Conservation (phyloP, 2,329 filamentous ascomycete genomes). For the Gaeumannomyces sp. region DNA sequence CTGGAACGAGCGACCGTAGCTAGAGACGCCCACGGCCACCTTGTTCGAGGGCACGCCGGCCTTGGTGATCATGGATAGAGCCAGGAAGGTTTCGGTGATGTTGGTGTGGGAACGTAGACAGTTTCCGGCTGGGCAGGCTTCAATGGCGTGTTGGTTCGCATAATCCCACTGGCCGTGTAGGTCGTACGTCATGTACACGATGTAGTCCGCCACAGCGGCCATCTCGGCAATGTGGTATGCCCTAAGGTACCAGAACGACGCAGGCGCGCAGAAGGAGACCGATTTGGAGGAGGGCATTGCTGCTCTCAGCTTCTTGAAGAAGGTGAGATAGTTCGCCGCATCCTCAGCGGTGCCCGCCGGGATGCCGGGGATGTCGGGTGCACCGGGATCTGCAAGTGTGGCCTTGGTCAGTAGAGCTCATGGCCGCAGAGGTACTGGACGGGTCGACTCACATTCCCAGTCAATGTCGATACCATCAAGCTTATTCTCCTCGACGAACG, state of each 20-base stretch:
- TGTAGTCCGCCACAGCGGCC: slow-evolving; percentile 23
- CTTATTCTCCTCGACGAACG: slow-evolving; percentile 10
- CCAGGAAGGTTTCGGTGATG: not conserved
- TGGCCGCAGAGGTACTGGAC: too few species aligned
- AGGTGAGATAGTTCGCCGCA: too few species aligned
- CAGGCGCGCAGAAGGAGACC: too few species aligned
- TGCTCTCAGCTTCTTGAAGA: too few species aligned
- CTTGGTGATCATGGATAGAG: slow-evolving; percentile 24
- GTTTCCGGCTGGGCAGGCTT: not conserved
- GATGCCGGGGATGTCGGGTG: too few species aligned
- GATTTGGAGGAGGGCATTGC: too few species aligned
- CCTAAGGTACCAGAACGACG: slow-evolving; percentile 19
- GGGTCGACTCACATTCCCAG: slow-evolving; percentile 10
- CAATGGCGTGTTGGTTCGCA: not conserved
- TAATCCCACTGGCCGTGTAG: slow-evolving; percentile 14
- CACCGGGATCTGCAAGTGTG: slow-evolving; percentile 1
- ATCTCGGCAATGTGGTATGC: slow-evolving; percentile 24
- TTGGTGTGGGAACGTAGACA: slow-evolving; percentile 6
- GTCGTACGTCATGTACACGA: slow-evolving; percentile 29
- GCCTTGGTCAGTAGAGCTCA: too few species aligned
- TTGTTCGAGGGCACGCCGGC: slow-evolving; percentile 5
- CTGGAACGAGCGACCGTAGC: slow-evolving; percentile 14
- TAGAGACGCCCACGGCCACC: slow-evolving; percentile 13
- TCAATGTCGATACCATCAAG: slow-evolving; percentile 14
- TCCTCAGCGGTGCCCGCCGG: too few species aligned